These are phyloP conservation scores for Lipomyces japonicus DNA, from an alignment of 805 yeast species.

Conservation along the genomic window DNA sequence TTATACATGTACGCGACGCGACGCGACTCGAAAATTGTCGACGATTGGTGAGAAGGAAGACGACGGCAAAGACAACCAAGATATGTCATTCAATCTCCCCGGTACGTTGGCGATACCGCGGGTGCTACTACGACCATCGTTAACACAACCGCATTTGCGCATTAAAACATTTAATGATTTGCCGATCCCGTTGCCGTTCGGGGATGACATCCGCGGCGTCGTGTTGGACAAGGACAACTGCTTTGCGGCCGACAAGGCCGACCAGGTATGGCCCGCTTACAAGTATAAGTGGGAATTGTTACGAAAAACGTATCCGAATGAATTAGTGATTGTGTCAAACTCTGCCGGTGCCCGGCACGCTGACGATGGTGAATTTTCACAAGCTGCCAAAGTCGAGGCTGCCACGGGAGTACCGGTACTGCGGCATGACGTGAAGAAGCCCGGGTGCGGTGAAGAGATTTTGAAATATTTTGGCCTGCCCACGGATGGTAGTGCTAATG, in stretches of 20 bases:
- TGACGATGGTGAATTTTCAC: slow-evolving; percentile 8
- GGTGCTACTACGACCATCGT: background rate
- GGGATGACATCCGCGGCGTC: slow-evolving; percentile 27
- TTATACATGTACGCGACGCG: too few relatives aligned
- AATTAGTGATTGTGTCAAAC: slow-evolving; percentile 75
- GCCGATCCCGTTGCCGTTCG: slow-evolving; percentile 14
- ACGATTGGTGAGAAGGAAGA: too few relatives aligned
- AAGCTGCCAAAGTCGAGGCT: slow-evolving; percentile 5
- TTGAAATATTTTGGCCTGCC: slow-evolving; percentile 51
- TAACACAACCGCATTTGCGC: slow-evolving; percentile 7
- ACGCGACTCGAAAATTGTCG: too few relatives aligned
- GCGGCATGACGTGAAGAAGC: slow-evolving; percentile 35
- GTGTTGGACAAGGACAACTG: slow-evolving; percentile 92
- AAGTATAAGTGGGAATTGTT: slow-evolving; percentile 3
- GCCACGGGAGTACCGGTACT: slow-evolving; percentile 36
- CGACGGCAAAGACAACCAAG: too few relatives aligned
- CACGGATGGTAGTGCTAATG: slow-evolving; percentile 47
- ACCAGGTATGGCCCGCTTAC: slow-evolving; percentile 75
- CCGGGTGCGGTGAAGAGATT: slow-evolving; percentile 53
- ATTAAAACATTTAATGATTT: slow-evolving; percentile 26
- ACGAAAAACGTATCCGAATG: slow-evolving; percentile 48
- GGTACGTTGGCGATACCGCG: background rate
- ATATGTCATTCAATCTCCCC: background rate
- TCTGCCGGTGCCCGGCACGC: slow-evolving; percentile 64
- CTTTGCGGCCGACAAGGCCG: slow-evolving; percentile 78